phyloP scores from a whole-genome alignment of 176 grass and related monocot species.

The Neostapfia colusana region DNA sequence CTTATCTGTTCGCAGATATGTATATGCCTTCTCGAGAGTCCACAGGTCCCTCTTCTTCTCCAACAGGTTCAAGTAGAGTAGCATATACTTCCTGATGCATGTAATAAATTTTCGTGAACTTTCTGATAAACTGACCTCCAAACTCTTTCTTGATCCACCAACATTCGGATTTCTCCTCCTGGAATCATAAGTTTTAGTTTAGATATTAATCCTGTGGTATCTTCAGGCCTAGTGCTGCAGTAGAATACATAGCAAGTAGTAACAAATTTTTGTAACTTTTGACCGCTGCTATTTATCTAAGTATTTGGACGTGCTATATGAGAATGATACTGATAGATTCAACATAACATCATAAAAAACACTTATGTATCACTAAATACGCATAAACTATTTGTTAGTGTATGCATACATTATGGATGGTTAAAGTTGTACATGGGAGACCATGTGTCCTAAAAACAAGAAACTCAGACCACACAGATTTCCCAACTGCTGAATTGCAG shows the following conservation, averaged over 20 bases:
- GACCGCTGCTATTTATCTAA: not conserved
- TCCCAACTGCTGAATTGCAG: not conserved
- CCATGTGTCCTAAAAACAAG: not conserved
- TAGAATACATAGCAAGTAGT: not conserved
- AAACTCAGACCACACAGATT: not conserved
- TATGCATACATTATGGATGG: not conserved
- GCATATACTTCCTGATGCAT: conserved; percentile 90
- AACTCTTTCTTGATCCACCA: conserved; percentile 76
- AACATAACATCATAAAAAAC: not conserved
- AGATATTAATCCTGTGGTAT: conserved; percentile 18
- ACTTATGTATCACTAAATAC: not conserved
- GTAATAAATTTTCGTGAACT: conserved; percentile 97
- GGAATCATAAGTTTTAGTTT: conserved; percentile 39
- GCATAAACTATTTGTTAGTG: not conserved
- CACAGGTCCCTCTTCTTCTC: conserved; percentile 81
- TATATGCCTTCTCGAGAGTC: conserved; percentile 88
- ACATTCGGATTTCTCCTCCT: conserved; percentile 91
- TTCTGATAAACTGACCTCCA: conserved; percentile 97
- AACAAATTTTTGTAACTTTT: not conserved
- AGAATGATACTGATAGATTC: not conserved
- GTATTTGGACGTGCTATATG: not conserved
- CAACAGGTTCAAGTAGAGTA: conserved; percentile 85
- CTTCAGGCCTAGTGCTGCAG: not conserved
- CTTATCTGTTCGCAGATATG: conserved; percentile 82
- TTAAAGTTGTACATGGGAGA: not conserved